Evolutionary conservation across 306 rosid species (phyloP), one percentile per base, ranked within the genome.

Genomic region (Sphenostylis stenocarpa): DNA sequence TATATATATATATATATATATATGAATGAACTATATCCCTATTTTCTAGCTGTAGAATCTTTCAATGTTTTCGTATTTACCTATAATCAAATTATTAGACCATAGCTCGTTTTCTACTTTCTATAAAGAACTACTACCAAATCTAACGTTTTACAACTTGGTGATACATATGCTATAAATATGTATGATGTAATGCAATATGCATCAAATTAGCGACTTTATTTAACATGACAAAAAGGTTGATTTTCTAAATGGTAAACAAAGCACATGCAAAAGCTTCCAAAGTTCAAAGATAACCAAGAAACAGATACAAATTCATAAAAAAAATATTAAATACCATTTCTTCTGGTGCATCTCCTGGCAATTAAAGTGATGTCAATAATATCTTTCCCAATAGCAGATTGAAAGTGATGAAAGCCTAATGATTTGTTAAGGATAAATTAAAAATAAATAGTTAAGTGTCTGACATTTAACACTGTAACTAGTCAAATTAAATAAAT

Each of bases 281-380:
- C 12, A 53, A 72, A 52, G 16, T 10, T 41, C 66, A 65, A 39
- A 72, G 17, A 44, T 71, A 29, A 78, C 48, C 43, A 4, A 38
- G 34, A 87, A 47, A 76, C 15, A 52, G 44, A 78, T 8, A 61
- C 28, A 60, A 17, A 31, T 23, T 31, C 56, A 51, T 70, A 53
- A 15, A 63, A 26, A 43, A 71, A 14, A 48, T 38, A 48, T 44
- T 57, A 10, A 73, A 49, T 89, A 93, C 97, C 97, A 85, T 87
- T 87, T 90, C 96, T 81, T 87, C 97, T 89, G 0, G 96, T 84
- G 86, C 97, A 93, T 82, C 97, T 87, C 85, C 97, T 86, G 21
- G 96, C 86, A 82, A 88, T 89, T 86, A 93, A 87, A 28, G 96
- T 88, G 79, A 93, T 85, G 65, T 90, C 94, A 69, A 90, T 71